Conservation (phyloP, 495 filamentous ascomycete species). For the Penicillium roqueforti region DNA sequence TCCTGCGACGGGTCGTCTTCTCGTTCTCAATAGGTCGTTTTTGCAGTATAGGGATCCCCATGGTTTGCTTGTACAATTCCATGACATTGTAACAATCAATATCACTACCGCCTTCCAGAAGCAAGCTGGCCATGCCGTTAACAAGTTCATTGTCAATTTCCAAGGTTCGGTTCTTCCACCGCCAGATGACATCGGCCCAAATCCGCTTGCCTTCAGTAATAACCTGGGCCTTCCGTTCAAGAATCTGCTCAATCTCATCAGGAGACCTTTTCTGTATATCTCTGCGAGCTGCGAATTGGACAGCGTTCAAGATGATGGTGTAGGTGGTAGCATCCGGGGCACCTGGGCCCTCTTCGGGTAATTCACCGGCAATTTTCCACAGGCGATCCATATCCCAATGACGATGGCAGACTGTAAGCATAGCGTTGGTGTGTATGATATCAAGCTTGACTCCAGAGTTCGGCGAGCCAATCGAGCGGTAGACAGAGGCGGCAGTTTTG, state of each 20-base stretch:
- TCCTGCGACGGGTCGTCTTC: slow-evolving; percentile 7
- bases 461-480: slow-evolving; percentile 60
- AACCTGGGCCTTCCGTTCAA: slow-evolving; percentile 29
- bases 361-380: slow-evolving; percentile 61
- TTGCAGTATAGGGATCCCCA: slow-evolving; percentile 54
- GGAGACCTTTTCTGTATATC: slow-evolving; percentile 25
- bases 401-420: slow-evolving; percentile 71
- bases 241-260: slow-evolving; percentile 34
- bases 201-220: slow-evolving; percentile 59
- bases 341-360: slow-evolving; percentile 56
- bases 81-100: slow-evolving; percentile 66
- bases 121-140: slow-evolving; percentile 67
- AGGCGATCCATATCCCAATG: slow-evolving; percentile 68
- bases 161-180: slow-evolving; percentile 67
- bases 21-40: slow-evolving; percentile 19
- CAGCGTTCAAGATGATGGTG: slow-evolving; percentile 72
- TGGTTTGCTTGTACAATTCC: slow-evolving; percentile 69
- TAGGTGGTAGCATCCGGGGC: slow-evolving; percentile 69
- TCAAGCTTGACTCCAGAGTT: slow-evolving; percentile 58
- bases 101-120: slow-evolving; percentile 55
- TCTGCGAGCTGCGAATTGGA: slow-evolving; percentile 40
- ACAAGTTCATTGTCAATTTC: slow-evolving; percentile 69
- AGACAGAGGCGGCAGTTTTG: slow-evolving; percentile 61
- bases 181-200: slow-evolving; percentile 73
- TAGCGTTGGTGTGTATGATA: slow-evolving; percentile 80